phyloP scores from a whole-genome alignment of 805 yeast genomes.

The Ogataea populi-albae region DNA sequence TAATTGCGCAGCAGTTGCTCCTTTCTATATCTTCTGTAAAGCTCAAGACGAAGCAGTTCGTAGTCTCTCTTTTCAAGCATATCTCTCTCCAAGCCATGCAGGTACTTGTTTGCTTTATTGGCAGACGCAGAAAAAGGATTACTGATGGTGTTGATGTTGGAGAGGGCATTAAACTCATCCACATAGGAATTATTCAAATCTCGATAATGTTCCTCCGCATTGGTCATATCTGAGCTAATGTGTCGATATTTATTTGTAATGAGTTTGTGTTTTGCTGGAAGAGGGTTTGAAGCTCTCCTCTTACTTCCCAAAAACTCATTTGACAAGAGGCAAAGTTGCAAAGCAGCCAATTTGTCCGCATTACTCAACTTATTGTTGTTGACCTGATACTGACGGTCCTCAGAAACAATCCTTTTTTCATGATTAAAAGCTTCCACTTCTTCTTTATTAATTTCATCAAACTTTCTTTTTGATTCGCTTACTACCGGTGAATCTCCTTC shows the following conservation, averaged over 20 bases:
- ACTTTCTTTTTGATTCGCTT: background rate
- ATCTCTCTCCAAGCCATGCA: slow-evolving; percentile 29
- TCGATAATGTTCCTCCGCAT: no score
- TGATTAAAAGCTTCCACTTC: no score
- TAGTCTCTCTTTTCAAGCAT: slow-evolving; percentile 33
- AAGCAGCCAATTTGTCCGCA: slow-evolving; percentile 15
- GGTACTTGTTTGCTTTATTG: slow-evolving; percentile 6
- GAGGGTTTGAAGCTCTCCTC: no score
- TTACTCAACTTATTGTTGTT: slow-evolving; percentile 4
- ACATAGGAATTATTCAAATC: no score
- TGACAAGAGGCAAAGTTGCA: slow-evolving; percentile 10
- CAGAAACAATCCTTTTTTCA: no score
- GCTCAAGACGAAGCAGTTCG: slow-evolving; percentile 28
- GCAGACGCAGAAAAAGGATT: slow-evolving; percentile 13
- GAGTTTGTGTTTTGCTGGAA: no score
- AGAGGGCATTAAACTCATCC: slow-evolving; percentile 5
- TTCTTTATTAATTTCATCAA: background rate
- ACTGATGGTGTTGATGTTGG: slow-evolving; percentile 7
- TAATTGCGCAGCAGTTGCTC: slow-evolving; percentile 25
- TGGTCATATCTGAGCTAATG: no score
- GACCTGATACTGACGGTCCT: no score
- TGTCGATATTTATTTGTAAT: no score
- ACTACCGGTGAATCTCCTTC: background rate
- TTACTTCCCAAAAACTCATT: no score
- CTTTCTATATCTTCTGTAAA: slow-evolving; percentile 24